Evolutionary conservation across 2,329 filamentous ascomycete genomes (phyloP), one percentile per base, ranked within the genome.

Genomic region (Chalara sp.): DNA sequence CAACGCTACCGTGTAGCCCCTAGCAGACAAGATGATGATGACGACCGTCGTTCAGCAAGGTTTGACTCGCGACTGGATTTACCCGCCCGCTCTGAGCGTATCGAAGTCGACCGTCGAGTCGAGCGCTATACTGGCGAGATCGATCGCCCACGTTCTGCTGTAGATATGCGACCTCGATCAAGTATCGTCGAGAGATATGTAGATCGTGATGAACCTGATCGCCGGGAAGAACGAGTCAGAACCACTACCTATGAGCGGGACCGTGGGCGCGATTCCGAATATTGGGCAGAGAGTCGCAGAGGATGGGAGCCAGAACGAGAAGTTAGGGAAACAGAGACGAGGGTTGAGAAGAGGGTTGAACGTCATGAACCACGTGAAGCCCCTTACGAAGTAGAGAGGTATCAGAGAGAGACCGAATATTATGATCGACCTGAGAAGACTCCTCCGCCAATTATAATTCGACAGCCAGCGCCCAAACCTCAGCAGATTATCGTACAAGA

Each of bases 401-500:
- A 80, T 61, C 76, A 76, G 60, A 77, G 76, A 63, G 80, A 84
- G 63, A 80, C 78, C 2, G 81, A 84, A 57, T 84, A 82, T 63
- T 84, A 78, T 59, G 69, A 75, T 43, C 74, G 75, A 3, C 69
- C 72, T 30, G 71, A 77, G 28, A 75, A 76, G 10, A 66, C 72
- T 7, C 72, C 72, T 4, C 63, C 72, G 2, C 78, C 78, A 5
- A 74, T 83, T 53, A 70, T 82, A 49, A 79, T 83, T 55, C 77
- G 78, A 47, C 75, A 79, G 58, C 72, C 74, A 47, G 71, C 74
- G 1, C 71, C 73, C 2, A 78, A 82, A 61, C 72, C 73, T 2
- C 79, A 83, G 61, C 76, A 76, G 61, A 81, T 83, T 58, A 79
- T 83, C 56, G 73, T 82, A 6, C 75, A 83, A 54, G 79, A 82